Evolutionary conservation across 176 grass and related monocot species (phyloP), one percentile per base, ranked within the genome.

Genomic region (Aechmea fasciata): DNA sequence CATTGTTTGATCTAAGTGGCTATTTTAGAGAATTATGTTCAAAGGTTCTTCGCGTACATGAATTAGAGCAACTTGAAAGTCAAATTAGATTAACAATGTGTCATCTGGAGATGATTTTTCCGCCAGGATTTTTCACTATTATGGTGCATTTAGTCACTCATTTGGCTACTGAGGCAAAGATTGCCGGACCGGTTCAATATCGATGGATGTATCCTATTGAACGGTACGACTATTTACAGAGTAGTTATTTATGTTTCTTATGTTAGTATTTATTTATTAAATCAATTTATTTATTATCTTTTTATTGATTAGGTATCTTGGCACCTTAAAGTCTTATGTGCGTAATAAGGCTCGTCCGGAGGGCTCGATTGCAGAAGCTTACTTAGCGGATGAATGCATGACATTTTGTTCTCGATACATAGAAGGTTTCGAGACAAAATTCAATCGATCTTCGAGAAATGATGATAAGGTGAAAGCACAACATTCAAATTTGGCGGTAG

Each of bases 311-410:
- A 81, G 51, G 20, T 81, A 57, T 48, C 47, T 74, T 18, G 29
- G 47, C 59, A 62, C 10, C 7, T 19, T 75, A 24, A 24, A 24
- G 24, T 24, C 24, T 24, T 24, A 24, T 24, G 24, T 24, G 24
- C 24, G 1, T 24, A 81, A 81, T n/a, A 74, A 47, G 48, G 70
- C 78, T 22, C 49, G 22, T 52, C 18, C 57, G 4, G 70, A 80
- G 47, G 70, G 78, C 52, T 80, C 59, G 6, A 80, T 80, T 4
- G 57, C 61, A 10, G 69, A 80, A 55, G n/a, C 68, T 51, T 17
- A 57, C 20, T 53, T 66, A 1, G 77, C 69, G 26, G 17, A 70
- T 18, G 77, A 80, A 17, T 66, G 48, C 48, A 65, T 80, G 67
- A 48, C 7, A 26, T 65, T 79, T 65, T 79, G 14, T 69, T 65